Evolutionary conservation across 306 rosid species (phyloP), one percentile per base, ranked within the genome.

Genomic region (Inga oerstediana): DNA sequence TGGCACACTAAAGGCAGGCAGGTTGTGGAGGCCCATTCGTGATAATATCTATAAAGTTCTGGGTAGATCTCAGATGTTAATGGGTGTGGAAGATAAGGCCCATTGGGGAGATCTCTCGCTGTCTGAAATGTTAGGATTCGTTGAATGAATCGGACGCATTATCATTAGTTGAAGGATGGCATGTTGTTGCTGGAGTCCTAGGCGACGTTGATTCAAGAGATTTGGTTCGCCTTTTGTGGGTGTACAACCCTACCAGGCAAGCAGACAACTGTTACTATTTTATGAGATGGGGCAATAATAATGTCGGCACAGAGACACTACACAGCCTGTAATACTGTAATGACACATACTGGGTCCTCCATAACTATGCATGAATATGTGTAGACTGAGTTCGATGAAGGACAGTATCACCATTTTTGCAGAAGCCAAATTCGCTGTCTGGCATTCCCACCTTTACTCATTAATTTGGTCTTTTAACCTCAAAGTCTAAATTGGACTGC

Each of bases 341-440:
- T 70, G 52, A n/a, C 30, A 20, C 34, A n/a, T 19, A 70, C 45
- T 41, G 52, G 75, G 52, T n/a, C 75, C 75, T 70, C 52, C 51
- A 70, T 41, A 19, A 20, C 75, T 20, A 35, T 48, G 73, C 11
- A 67, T 67, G 22, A 66, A 19, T 19, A 16, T 66, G 45, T 35
- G 24, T 35, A 34, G 48, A 37, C 73, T 37, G 35, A 27, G 69
- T 10, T 11, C 4, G n/a, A 65, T 65, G 20, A 41, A 32, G 43
- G 71, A 65, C 43, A 32, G 52, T 20, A 19, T 39, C 46, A 20
- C 49, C n/a, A 41, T 9, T 69, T 11, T 11, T 41, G 74, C 51
- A 39, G 74, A 69, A 39, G 43, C 75, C 52, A 2, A 70, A 67
- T 67, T 22, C 20, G 12, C 24, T 67, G 22, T 41, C 74, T 68